phyloP scores from a whole-genome alignment of 495 filamentous ascomycete species.

The Aspergillus cavernicola region DNA sequence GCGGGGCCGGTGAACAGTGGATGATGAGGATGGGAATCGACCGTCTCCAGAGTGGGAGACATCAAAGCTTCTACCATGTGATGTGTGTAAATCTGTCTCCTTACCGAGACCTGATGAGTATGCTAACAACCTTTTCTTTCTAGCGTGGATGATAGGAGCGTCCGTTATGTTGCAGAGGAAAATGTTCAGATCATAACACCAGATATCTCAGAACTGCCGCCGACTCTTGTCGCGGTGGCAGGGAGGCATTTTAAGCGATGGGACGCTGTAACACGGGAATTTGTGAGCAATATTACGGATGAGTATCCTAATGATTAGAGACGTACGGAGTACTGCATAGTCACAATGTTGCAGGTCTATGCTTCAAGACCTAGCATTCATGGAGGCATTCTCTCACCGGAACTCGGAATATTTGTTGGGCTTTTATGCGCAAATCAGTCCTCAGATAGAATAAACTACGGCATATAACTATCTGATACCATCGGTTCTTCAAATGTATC shows the following conservation, averaged over 20 bases:
- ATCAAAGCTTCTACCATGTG: conserved; percentile 80
- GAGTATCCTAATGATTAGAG: conserved; percentile 84
- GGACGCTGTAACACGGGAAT: conserved; percentile 59
- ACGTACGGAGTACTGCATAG: no score
- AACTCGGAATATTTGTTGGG: no score
- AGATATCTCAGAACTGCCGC: conserved; percentile 41
- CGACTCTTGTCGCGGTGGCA: conserved; percentile 61
- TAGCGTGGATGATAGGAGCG: conserved; percentile 66
- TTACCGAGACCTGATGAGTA: background rate
- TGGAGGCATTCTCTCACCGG: no score
- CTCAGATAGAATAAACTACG: no score
- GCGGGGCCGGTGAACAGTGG: conserved; percentile 48
- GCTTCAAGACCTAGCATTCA: no score
- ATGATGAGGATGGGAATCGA: conserved; percentile 63
- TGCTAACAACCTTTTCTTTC: conserved; percentile 14
- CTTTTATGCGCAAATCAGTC: no score
- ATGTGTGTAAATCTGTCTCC: conserved; percentile 53
- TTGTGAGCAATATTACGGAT: conserved; percentile 83
- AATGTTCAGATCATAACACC: conserved; percentile 67
- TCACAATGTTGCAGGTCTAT: no score
- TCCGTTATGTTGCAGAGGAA: conserved; percentile 81
- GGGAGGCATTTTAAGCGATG: conserved; percentile 90
- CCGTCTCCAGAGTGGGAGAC: conserved; percentile 54
- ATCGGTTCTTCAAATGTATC: no score
- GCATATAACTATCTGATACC: no score